Conservation (phyloP, 306 rosid genomes). For the peach (Prunus persica) region Prunus_persica_NCBIv2 NC_034013.1:1001501-1002000, state of each 20-base stretch:
- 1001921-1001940: background rate
- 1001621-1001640: slow-evolving; percentile 94
- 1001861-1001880: background rate
- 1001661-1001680: slow-evolving; percentile 73
- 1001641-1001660: slow-evolving; percentile 99
- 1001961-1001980: background rate
- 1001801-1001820: background rate
- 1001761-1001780: background rate
- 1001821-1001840: background rate
- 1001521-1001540: background rate
- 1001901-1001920: background rate
- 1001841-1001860: background rate
- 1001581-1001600: slow-evolving; percentile 69
- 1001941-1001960: background rate
- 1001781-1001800: background rate
- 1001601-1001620: slow-evolving; percentile 90
- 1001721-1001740: slow-evolving; percentile 8
- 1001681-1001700: slow-evolving; percentile 74
- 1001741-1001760: background rate
- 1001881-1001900: background rate
- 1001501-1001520: background rate
- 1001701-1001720: slow-evolving; percentile 65
- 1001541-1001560: background rate
- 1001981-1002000: background rate
- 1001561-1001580: slow-evolving; percentile 7